Percentiles rank a stretch among this genome's conserved stretches.
Evolutionary conservation across 371 early-diverging fungal species (phyloP).

Genomic region (Mortierella sp.): DNA sequence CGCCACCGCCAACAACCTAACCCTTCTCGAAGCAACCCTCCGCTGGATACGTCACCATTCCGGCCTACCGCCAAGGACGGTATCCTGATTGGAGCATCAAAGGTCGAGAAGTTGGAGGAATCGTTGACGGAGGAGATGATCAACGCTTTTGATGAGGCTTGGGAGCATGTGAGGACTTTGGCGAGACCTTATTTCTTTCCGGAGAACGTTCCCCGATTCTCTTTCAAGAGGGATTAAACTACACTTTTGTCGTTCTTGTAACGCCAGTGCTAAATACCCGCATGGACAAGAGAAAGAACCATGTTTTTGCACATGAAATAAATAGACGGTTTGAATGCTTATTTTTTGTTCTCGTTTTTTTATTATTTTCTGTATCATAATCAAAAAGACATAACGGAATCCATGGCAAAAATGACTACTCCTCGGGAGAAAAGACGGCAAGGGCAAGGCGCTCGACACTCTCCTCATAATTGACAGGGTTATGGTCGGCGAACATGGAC

Average conservation of each 20-base stretch:
- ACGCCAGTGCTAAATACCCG: too few species aligned
- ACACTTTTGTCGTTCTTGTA: too few species aligned
- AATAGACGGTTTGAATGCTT: neutral
- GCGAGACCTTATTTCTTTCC: conserved; percentile 1
- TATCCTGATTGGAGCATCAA: conserved; percentile 71
- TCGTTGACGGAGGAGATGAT: conserved; percentile 64
- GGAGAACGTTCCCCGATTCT: neutral
- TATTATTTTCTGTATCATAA: neutral
- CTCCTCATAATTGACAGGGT: conserved; percentile 77
- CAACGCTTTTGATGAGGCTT: conserved; percentile 64
- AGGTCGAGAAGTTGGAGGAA: conserved; percentile 60
- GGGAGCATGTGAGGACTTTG: conserved; percentile 57
- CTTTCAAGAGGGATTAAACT: neutral
- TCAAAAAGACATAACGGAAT: neutral
- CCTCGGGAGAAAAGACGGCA: conserved; percentile 31
- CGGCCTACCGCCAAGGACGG: conserved; percentile 60
- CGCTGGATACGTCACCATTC: conserved; percentile 77
- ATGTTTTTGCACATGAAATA: too few species aligned
- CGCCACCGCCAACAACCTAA: conserved; percentile 50
- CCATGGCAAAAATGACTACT: neutral
- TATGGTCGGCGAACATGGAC: conserved; percentile 82
- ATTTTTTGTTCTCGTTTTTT: neutral
- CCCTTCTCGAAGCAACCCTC: conserved; percentile 62
- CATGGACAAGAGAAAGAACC: neutral
- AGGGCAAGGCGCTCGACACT: conserved; percentile 56